Percentiles rank a stretch among this genome's conserved stretches.
These are phyloP conservation scores for Arthrinium phaeospermum DNA, from an alignment of 2,329 filamentous ascomycete genomes.

Conservation along the genomic window DNA sequence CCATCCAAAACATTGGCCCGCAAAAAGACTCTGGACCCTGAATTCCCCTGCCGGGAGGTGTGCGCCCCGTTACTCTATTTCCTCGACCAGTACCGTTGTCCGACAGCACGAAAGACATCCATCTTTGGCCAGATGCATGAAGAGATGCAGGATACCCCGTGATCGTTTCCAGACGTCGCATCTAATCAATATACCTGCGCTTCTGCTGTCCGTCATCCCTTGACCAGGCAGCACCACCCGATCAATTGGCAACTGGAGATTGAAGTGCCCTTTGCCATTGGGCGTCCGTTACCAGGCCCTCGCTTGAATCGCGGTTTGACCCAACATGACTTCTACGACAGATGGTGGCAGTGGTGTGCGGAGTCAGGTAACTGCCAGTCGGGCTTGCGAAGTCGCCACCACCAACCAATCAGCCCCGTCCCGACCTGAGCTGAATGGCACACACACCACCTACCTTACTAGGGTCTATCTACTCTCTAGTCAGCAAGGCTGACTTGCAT, in stretches of 20 bases:
- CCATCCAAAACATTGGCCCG: background rate
- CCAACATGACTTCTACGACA: background rate
- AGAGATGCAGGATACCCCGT: background rate
- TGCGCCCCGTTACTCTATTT: slow-evolving; percentile 15
- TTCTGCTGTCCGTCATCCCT: background rate
- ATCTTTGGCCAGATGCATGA: background rate
- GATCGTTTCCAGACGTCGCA: background rate
- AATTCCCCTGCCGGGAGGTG: background rate
- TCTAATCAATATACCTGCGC: background rate
- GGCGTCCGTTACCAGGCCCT: background rate
- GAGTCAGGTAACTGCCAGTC: background rate
- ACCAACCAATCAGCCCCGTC: background rate
- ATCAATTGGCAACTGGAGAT: slow-evolving; percentile 6
- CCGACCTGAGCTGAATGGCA: background rate
- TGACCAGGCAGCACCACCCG: background rate
- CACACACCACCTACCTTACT: background rate
- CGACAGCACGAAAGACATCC: background rate
- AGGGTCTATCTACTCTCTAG: background rate
- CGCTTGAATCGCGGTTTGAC: background rate
- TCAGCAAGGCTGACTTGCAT: slow-evolving; percentile 15
- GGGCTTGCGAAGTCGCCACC: background rate
- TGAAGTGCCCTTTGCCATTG: background rate
- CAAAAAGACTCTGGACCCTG: background rate
- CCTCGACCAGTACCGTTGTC: slow-evolving; percentile 1
- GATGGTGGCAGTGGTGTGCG: background rate